Percentiles rank a stretch among this genome's conserved stretches.
Evolutionary conservation across 2,329 filamentous ascomycete genomes (phyloP).

Genomic region (Fusarium verrucosum): DNA sequence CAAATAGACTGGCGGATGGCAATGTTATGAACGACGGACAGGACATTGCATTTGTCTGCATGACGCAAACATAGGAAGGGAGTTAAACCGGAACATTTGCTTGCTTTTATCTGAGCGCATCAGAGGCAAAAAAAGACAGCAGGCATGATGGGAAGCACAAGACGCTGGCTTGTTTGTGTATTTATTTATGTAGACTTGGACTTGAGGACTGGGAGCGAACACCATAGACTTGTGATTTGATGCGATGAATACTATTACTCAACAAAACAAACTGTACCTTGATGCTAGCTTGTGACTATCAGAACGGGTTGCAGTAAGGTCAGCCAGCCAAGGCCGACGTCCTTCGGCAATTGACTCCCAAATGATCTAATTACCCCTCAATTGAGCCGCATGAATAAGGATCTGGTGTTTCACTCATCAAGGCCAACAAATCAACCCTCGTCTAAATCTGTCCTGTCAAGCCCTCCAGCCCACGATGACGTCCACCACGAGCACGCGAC

Average conservation of each 20-base stretch:
- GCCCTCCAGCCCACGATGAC: constrained; percentile 25
- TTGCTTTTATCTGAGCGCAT: constrained; percentile 27
- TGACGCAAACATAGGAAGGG: constrained; percentile 40
- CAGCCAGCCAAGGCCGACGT: constrained; percentile 2
- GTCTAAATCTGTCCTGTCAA: constrained; percentile 13
- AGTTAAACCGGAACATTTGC: constrained; percentile 42
- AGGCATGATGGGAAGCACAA: constrained; percentile 43
- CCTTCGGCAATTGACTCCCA: constrained; percentile 7
- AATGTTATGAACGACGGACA: constrained; percentile 44
- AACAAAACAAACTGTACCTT: not conserved
- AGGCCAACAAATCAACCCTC: constrained; percentile 11
- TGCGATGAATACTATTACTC: constrained; percentile 14
- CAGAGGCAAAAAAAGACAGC: constrained; percentile 26
- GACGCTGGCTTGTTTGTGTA: constrained; percentile 44
- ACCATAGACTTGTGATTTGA: constrained; percentile 42
- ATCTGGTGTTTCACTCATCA: constrained; percentile 15
- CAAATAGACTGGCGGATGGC: constrained; percentile 45
- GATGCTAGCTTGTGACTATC: not conserved
- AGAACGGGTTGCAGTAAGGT: too few relatives aligned
- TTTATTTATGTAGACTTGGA: constrained; percentile 44
- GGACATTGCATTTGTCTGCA: constrained; percentile 37
- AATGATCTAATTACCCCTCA: constrained; percentile 14
- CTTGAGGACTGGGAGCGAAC: constrained; percentile 31
- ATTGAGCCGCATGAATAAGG: constrained; percentile 6
- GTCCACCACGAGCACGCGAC: constrained; percentile 20